These are phyloP conservation scores for Hypoxylon sp. DNA, from an alignment of 2,329 filamentous ascomycete species.

Conservation along the genomic window DNA sequence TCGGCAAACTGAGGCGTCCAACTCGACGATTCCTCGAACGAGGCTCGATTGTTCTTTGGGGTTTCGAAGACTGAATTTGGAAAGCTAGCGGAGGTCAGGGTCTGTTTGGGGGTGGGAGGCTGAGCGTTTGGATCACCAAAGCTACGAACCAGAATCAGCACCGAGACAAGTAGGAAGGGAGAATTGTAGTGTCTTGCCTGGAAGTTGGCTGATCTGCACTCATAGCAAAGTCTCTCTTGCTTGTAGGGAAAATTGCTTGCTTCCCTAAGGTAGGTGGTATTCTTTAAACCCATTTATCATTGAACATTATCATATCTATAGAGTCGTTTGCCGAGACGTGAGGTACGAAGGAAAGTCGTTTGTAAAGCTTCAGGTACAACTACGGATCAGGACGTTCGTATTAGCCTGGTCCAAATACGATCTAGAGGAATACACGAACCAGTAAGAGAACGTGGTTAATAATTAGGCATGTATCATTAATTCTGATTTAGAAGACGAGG, in stretches of 20 bases:
- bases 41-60: conserved; percentile 64
- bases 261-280: conserved; percentile 28
- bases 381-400: conserved; percentile 20
- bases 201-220: conserved; percentile 71
- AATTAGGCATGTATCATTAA: conserved; percentile 38
- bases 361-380: conserved; percentile 35
- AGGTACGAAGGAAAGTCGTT: conserved; percentile 21
- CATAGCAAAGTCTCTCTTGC: conserved; percentile 68
- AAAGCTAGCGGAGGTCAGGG: conserved; percentile 68
- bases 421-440: conserved; percentile 26
- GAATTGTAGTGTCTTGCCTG: conserved; percentile 62
- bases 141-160: conserved; percentile 58
- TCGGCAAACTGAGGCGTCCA: conserved; percentile 76
- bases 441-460: conserved; percentile 26
- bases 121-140: conserved; percentile 76
- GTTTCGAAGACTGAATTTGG: conserved; percentile 72
- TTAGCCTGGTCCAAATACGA: conserved; percentile 7
- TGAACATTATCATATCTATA: conserved; percentile 45
- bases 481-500: conserved; percentile 31
- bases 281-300: conserved; percentile 45
- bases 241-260: conserved; percentile 15
- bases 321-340: conserved; percentile 22
- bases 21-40: conserved; percentile 65
- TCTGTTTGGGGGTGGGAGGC: conserved; percentile 72
- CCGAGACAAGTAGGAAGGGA: conserved; percentile 42